Evolutionary conservation across 1,139 yeast genomes (phyloP).

Genomic region (Yamadazyma blattariae): DNA sequence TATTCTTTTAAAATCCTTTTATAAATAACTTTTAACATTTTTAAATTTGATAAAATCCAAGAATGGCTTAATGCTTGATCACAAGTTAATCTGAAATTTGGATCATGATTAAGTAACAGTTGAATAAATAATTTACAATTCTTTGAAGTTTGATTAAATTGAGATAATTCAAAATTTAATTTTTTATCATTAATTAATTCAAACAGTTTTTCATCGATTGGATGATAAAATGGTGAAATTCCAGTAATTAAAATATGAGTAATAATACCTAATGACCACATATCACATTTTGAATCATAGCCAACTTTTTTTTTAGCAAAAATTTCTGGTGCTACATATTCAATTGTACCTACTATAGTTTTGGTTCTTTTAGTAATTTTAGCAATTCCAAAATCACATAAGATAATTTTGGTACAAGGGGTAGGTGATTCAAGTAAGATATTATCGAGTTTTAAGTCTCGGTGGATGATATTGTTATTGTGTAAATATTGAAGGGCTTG

Average conservation of each 20-base stretch:
- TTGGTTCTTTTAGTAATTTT: constrained; percentile 41
- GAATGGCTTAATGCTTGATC: constrained; percentile 29
- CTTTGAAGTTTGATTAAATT: constrained; percentile 39
- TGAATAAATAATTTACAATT: constrained; percentile 45
- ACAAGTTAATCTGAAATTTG: constrained; percentile 30
- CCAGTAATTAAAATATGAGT: constrained; percentile 56
- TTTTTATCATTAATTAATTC: constrained; percentile 35
- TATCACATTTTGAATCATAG: constrained; percentile 56
- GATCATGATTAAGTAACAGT: constrained; percentile 36
- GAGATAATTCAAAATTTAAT: constrained; percentile 33
- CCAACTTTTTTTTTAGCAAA: constrained; percentile 24
- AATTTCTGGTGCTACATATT: constrained; percentile 64
- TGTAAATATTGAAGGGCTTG: constrained; percentile 56
- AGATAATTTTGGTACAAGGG: constrained; percentile 47
- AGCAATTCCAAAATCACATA: constrained; percentile 72
- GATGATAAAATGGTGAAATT: constrained; percentile 58
- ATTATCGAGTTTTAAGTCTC: constrained; percentile 48
- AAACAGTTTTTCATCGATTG: constrained; percentile 35
- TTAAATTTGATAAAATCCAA: constrained; percentile 37
- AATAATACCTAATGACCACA: constrained; percentile 67
- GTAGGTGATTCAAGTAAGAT: constrained; percentile 50
- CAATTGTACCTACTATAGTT: constrained; percentile 65
- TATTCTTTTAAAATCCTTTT: constrained; percentile 2
- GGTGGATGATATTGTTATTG: constrained; percentile 16
- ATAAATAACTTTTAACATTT: constrained; percentile 16